A percentile compares a stretch with the other conserved stretches of the same genome.
phyloP scores from a whole-genome alignment of 495 filamentous ascomycete species.

The Xylaria sp. region DNA sequence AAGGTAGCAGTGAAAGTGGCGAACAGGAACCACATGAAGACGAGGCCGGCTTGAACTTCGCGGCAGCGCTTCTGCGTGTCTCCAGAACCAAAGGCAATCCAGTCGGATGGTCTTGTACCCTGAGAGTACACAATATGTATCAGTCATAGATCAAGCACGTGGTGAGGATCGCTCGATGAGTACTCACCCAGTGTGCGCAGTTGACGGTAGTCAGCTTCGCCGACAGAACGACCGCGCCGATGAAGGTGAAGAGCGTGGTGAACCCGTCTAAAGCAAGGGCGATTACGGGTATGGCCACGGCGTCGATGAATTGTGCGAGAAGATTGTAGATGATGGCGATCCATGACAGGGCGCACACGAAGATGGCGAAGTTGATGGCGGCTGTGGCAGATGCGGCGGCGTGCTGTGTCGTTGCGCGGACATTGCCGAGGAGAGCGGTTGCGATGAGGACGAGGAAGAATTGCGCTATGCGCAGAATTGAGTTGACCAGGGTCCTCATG shows the following conservation, averaged over 20 bases:
- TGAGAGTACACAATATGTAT: constrained; percentile 17
- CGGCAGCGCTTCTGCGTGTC: constrained; percentile 55
- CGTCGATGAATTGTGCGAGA: constrained; percentile 40
- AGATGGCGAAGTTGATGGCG: constrained; percentile 59
- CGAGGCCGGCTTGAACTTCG: constrained; percentile 56
- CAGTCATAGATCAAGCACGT: constrained; percentile 14
- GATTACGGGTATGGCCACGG: constrained; percentile 44
- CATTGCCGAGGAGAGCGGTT: constrained; percentile 58
- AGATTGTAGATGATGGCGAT: constrained; percentile 48
- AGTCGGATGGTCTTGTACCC: constrained; percentile 40
- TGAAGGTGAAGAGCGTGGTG: constrained; percentile 53
- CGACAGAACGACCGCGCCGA: constrained; percentile 53
- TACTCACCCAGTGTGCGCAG: constrained; percentile 43
- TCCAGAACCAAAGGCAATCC: constrained; percentile 56
- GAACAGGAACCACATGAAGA: constrained; percentile 60
- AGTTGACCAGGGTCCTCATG: constrained; percentile 47
- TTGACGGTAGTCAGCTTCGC: constrained; percentile 54
- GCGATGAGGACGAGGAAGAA: constrained; percentile 53
- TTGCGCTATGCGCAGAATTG: constrained; percentile 48
- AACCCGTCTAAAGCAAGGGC: constrained; percentile 48
- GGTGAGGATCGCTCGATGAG: background rate
- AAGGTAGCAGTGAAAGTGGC: constrained; percentile 44
- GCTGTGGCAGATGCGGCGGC: constrained; percentile 45
- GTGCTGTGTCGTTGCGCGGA: constrained; percentile 51
- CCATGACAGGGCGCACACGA: constrained; percentile 55